Evolutionary conservation across 306 rosid genomes (phyloP).

Genomic region (Quercus cerris): DNA sequence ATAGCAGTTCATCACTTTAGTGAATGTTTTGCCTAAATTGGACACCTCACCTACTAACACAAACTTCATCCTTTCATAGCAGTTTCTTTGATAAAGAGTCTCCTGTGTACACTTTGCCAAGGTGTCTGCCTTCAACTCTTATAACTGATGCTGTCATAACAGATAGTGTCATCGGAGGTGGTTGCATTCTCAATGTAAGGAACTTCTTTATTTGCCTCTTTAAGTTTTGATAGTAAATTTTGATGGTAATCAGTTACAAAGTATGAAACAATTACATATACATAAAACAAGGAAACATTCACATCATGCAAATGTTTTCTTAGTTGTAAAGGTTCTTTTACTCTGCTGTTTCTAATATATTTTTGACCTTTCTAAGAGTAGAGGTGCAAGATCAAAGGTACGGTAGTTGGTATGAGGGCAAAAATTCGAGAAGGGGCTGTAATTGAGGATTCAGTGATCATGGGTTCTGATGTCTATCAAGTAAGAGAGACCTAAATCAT

Average conservation of each 20-base stretch:
- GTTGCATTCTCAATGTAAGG: constrained; percentile 43
- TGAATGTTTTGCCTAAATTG: not conserved
- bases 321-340: not conserved
- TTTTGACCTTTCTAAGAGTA: constrained; percentile 18
- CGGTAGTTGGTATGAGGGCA: constrained; percentile 30
- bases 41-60: constrained; percentile 11
- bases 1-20: not conserved
- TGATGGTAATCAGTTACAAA: not conserved
- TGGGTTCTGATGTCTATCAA: constrained; percentile 33
- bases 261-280: not conserved
- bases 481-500: constrained; percentile 8
- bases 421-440: constrained; percentile 31
- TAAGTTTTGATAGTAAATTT: not conserved
- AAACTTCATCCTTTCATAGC: constrained; percentile 1
- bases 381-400: constrained; percentile 38
- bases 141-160: constrained; percentile 23
- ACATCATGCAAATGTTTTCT: not conserved
- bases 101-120: constrained; percentile 33
- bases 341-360: not conserved
- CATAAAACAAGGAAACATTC: not conserved
- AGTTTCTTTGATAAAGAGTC: constrained; percentile 29
- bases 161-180: constrained; percentile 41
- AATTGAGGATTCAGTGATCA: constrained; percentile 35
- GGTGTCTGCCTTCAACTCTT: constrained; percentile 35
- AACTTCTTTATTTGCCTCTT: not conserved